Evolutionary conservation across 2,329 filamentous ascomycete genomes (phyloP).

Genomic region (Paraphaeosphaeria sporulosa): DNA sequence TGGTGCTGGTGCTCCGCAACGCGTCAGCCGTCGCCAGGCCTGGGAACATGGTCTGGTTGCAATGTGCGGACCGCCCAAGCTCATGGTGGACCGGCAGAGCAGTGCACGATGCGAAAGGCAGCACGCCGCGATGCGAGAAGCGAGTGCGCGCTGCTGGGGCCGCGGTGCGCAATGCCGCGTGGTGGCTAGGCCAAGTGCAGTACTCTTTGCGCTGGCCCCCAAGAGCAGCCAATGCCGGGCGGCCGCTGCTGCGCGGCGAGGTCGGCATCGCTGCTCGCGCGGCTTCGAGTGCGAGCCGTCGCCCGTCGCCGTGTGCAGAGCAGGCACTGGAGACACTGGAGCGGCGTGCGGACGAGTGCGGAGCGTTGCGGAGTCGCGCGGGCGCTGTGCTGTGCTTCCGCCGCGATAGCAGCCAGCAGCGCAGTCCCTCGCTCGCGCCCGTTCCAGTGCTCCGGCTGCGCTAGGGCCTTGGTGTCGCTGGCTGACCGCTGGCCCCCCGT

Average conservation of each 20-base stretch:
- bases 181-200: constrained; percentile 8
- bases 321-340: no score
- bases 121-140: neutral
- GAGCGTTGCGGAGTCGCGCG: constrained; percentile 1
- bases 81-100: no score
- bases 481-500: constrained; percentile 24
- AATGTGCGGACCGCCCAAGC: no score
- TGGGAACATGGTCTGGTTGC: no score
- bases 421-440: neutral
- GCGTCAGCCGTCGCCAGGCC: constrained; percentile 5
- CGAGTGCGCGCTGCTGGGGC: constrained; percentile 2
- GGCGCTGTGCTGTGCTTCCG: neutral
- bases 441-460: constrained; percentile 10
- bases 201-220: constrained; percentile 5
- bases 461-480: constrained; percentile 16
- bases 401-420: no score
- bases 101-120: no score
- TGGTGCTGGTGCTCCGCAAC: neutral
- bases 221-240: neutral
- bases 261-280: neutral
- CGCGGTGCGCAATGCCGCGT: constrained; percentile 1
- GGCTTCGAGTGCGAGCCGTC: neutral
- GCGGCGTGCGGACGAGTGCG: neutral
- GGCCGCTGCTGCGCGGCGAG: no score
- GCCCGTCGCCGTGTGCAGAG: neutral